phyloP scores from a whole-genome alignment of 257 asterid species.

The Thymus mandschuricus region DNA sequence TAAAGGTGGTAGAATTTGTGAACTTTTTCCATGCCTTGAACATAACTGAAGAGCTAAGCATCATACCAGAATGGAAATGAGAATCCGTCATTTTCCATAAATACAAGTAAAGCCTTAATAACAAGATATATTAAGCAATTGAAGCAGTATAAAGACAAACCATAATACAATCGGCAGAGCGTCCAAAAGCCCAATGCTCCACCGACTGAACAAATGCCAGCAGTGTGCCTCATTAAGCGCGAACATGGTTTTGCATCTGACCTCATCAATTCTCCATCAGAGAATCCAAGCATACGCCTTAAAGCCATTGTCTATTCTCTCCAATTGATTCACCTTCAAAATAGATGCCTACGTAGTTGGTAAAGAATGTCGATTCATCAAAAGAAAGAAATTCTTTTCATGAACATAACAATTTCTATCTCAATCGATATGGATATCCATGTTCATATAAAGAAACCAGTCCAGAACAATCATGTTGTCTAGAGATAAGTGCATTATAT shows the following conservation, averaged over 20 bases:
- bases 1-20: not conserved
- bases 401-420: not conserved
- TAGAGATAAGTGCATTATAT: not conserved
- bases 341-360: slow-evolving; percentile 1
- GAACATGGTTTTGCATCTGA: slow-evolving; percentile 88
- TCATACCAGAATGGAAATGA: not conserved
- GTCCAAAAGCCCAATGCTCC: slow-evolving; percentile 90
- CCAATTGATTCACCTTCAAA: not conserved
- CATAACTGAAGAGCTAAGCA: slow-evolving; percentile 5
- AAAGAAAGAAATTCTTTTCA: not conserved
- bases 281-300: slow-evolving; percentile 80
- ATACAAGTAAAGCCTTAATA: no score
- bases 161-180: slow-evolving; percentile 88
- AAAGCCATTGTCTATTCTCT: slow-evolving; percentile 57
- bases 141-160: slow-evolving; percentile 39
- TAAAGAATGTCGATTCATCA: not conserved
- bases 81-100: no score
- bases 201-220: slow-evolving; percentile 79
- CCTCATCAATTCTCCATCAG: slow-evolving; percentile 87
- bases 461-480: not conserved
- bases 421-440: not conserved
- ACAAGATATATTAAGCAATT: not conserved
- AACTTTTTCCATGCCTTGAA: not conserved
- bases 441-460: not conserved
- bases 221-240: slow-evolving; percentile 83